Evolutionary conservation across 2,329 filamentous ascomycete genomes (phyloP).

Genomic region (Onygena corvina): DNA sequence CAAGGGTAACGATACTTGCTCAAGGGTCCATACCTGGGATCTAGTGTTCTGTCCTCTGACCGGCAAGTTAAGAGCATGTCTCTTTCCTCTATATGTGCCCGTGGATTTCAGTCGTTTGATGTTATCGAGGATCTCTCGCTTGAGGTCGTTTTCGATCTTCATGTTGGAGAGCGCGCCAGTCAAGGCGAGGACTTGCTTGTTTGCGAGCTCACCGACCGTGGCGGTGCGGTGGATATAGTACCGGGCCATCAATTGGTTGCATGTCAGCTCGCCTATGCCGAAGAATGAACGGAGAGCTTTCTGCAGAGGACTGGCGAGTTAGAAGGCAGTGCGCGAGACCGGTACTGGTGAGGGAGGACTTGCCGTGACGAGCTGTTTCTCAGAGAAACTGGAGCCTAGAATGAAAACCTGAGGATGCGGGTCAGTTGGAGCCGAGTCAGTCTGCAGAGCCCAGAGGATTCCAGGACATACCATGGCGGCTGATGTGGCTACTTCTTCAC

Average conservation of each 20-base stretch:
- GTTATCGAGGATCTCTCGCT: slow-evolving; percentile 66
- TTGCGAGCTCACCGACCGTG: slow-evolving; percentile 60
- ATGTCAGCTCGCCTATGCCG: slow-evolving; percentile 60
- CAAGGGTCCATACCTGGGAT: slow-evolving; percentile 47
- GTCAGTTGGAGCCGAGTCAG: neutral
- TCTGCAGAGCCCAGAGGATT: neutral
- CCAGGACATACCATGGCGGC: neutral
- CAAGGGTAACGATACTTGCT: neutral
- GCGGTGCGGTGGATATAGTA: slow-evolving; percentile 77
- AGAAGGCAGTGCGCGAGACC: neutral
- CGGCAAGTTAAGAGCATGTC: slow-evolving; percentile 86
- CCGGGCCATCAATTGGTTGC: slow-evolving; percentile 69
- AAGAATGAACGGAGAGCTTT: slow-evolving; percentile 69
- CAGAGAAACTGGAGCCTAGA: slow-evolving; percentile 73
- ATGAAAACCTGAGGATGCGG: slow-evolving; percentile 60
- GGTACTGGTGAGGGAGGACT: slow-evolving; percentile 16
- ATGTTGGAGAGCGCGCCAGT: slow-evolving; percentile 77
- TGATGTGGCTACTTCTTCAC: neutral
- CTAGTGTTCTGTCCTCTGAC: slow-evolving; percentile 83
- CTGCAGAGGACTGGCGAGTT: slow-evolving; percentile 15
- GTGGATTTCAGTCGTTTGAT: slow-evolving; percentile 80
- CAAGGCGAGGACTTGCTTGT: slow-evolving; percentile 66
- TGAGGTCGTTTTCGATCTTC: slow-evolving; percentile 85
- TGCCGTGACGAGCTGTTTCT: slow-evolving; percentile 73
- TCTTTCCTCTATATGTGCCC: slow-evolving; percentile 73